Evolutionary conservation across 2,329 filamentous ascomycete genomes (phyloP), one percentile per base, ranked within the genome.

Genomic region (Penicillium sp.): DNA sequence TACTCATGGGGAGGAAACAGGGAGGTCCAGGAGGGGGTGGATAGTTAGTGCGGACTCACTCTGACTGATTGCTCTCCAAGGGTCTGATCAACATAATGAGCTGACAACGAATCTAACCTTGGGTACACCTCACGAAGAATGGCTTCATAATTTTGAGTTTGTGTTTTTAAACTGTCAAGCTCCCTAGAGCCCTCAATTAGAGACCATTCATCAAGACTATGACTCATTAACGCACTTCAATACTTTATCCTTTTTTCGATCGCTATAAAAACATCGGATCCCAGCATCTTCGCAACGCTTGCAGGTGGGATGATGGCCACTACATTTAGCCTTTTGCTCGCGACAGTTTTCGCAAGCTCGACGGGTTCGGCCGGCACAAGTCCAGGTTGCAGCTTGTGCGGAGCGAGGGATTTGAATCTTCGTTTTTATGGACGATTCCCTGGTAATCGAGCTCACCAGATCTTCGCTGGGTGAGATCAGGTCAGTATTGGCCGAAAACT

Each of bases 261-360:
- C 76, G 29, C 74, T 74, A 58, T 79, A 79, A 14, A 71, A 74
- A 64, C 77, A 79, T 4, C 56, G 58, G 37, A 75, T 69, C 9
- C 73, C 72, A 26, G 73, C 67, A 57, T 79, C 76, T 63, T 74
- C 70, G 58, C 77, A 79, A 49, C 77, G 71, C 52, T 74, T 68
- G 56, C 77, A 79, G 29, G 67, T 66, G 33, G 77, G 77, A 42
- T 71, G 73, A 64, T 78, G 74, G 7, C 77, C 77, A 59, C 71
- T 76, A 65, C 77, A 79, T 67, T 79, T 79, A 54, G 75, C 77
- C 64, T 79, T 79, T 52, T 77, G 72, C 43, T 77, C 73, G 11
- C 77, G 75, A 59, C 77, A 79, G 52, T 74, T 75, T 61, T 79
- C 76, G 55, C 77, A 79, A 5, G 77, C 77, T 31, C 69, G 70